These are phyloP conservation scores for Lepidium aucheri DNA, from an alignment of 345 rosid genomes.

Conservation along the genomic window DNA sequence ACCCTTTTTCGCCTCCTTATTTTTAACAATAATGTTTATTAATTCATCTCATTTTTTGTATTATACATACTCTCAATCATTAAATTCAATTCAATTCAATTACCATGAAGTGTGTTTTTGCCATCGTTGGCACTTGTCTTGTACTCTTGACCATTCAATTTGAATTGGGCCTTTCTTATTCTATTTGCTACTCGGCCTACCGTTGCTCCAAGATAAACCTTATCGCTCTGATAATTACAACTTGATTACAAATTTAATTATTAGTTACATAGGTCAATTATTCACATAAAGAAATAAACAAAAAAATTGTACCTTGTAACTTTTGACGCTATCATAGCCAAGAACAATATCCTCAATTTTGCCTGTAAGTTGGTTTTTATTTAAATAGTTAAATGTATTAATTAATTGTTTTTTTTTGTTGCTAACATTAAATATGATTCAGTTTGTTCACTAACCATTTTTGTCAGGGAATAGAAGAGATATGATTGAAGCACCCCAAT, in stretches of 20 bases:
- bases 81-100: too few species aligned
- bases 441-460: slow-evolving; percentile 43
- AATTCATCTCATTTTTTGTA: too few species aligned
- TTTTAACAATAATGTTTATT: not conserved
- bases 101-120: slow-evolving; percentile 83
- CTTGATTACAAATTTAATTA: not conserved
- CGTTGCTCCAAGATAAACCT: slow-evolving; percentile 54
- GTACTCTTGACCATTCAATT: slow-evolving; percentile 51
- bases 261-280: not conserved
- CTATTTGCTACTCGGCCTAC: slow-evolving; percentile 87
- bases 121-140: slow-evolving; percentile 67
- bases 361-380: slow-evolving; percentile 30
- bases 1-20: slow-evolving; percentile 67
- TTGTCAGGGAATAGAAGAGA: slow-evolving; percentile 71
- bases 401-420: too few species aligned
- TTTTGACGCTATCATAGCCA: slow-evolving; percentile 59
- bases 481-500: slow-evolving; percentile 79
- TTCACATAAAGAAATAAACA: too few species aligned
- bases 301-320: slow-evolving; percentile 40
- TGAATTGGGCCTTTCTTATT: slow-evolving; percentile 63
- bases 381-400: not conserved
- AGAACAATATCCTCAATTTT: slow-evolving; percentile 64
- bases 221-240: slow-evolving; percentile 40
- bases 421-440: not conserved
- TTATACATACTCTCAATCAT: too few species aligned